phyloP scores from a whole-genome alignment of 2,329 filamentous ascomycete species.

The Colletotrichum liaoningense region DNA sequence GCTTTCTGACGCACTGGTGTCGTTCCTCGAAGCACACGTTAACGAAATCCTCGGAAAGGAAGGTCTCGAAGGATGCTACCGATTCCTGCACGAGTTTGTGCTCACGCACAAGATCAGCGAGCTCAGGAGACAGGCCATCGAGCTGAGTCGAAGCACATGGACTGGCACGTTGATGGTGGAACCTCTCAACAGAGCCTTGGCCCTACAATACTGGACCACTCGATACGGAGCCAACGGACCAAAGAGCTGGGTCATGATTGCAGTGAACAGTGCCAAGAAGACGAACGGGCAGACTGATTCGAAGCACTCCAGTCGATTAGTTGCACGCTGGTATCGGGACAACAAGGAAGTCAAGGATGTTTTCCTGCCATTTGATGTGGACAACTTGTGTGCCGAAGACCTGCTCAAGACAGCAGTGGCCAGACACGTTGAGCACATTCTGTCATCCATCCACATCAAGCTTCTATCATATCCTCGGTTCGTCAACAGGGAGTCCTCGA shows the following conservation, averaged over 20 bases:
- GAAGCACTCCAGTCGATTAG: slow-evolving; percentile 65
- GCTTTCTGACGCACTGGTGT: slow-evolving; percentile 72
- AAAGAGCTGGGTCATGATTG: slow-evolving; percentile 94
- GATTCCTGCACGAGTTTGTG: slow-evolving; percentile 87
- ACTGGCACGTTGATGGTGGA: slow-evolving; percentile 82
- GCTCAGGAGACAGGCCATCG: slow-evolving; percentile 79
- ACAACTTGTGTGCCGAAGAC: slow-evolving; percentile 77
- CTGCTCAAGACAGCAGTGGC: slow-evolving; percentile 81
- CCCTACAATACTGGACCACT: slow-evolving; percentile 90
- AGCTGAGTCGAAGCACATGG: slow-evolving; percentile 79
- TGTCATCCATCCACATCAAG: slow-evolving; percentile 73
- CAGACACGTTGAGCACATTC: slow-evolving; percentile 77
- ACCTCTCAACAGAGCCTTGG: slow-evolving; percentile 81
- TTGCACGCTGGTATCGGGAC: slow-evolving; percentile 85
- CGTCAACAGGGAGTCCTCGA: slow-evolving; percentile 65
- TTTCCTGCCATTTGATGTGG: slow-evolving; percentile 75
- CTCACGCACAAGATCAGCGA: slow-evolving; percentile 92
- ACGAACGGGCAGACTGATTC: slow-evolving; percentile 51
- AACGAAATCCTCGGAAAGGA: slow-evolving; percentile 78
- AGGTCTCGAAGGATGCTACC: slow-evolving; percentile 84
- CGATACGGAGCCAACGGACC: slow-evolving; percentile 65
- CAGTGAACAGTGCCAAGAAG: slow-evolving; percentile 75
- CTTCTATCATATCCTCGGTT: slow-evolving; percentile 72
- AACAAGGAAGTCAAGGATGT: slow-evolving; percentile 78
- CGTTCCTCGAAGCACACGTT: slow-evolving; percentile 75